Evolutionary conservation across 306 rosid species (phyloP), one percentile per base, ranked within the genome.

Genomic region (Trifolium subterraneum): DNA sequence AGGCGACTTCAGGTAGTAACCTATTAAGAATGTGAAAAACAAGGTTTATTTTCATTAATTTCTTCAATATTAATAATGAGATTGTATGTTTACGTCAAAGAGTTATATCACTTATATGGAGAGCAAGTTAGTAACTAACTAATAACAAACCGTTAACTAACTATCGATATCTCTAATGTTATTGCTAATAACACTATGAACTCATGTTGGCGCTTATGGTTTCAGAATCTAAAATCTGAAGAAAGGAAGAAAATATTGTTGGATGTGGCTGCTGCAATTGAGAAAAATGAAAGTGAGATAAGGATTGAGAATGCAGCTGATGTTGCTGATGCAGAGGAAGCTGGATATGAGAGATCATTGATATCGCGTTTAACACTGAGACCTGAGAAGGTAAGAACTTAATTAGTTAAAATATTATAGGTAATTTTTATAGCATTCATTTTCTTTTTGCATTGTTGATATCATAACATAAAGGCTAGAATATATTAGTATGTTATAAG

Each of bases 331-430:
- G 95, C 97, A 0, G 84, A 81, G 71, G 85, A 73, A 5, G 86
- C 70, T 61, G 91, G 95, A 75, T 86, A 84, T 79, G 98, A 90
- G 41, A 85, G 74, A 79, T 19, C 98, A 52, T 75, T 94, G 31
- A 72, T 92, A 33, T 86, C 99, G n/a, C 93, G 95, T 74, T 82
- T 94, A 81, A 77, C 92, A 51, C 61, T 94, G 38, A 87, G 86
- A 77, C 87, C 92, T 9, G 93, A 90, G 79, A 94, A 86, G 96
- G 99, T 77, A 84, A 76, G 89, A 52, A 62, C 60, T 72, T 60
- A 18, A 5, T 44, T 77, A 48, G 23, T 22, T 69, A 18, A 16
- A 7, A 20, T 25, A 27, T 76, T 76, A 73, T 62, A 71, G 59
- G 78, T 19, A 35, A 50, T 27, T 74, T 65, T 19, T 54, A 54